phyloP scores from a whole-genome alignment of 805 yeast genomes.

The Henningerozyma blattae region DNA sequence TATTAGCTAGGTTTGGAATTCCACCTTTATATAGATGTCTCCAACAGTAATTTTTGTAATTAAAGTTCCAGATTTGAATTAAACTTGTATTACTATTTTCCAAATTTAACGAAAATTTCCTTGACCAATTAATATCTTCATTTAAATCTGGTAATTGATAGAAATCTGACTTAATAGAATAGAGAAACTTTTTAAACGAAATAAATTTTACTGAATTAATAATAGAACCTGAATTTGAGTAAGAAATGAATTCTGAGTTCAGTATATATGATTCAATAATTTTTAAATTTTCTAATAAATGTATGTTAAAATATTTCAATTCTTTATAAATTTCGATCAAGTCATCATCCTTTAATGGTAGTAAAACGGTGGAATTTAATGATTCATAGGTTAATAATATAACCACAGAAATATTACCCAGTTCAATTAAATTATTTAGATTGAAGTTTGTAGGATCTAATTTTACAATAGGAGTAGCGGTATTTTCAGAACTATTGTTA shows the following conservation, averaged over 20 bases:
- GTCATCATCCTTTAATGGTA: slow-evolving; percentile 18
- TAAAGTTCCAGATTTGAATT: slow-evolving; percentile 18
- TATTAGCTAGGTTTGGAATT: slow-evolving; percentile 11
- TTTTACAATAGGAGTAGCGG: slow-evolving; percentile 10
- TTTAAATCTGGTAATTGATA: slow-evolving; percentile 12
- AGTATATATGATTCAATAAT: slow-evolving; percentile 11
- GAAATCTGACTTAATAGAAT: slow-evolving; percentile 5
- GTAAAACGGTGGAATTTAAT: slow-evolving; percentile 18
- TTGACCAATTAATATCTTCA: slow-evolving; percentile 21
- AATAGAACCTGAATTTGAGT: slow-evolving; percentile 2
- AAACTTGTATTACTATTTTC: slow-evolving; percentile 13
- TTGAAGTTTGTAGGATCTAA: slow-evolving; percentile 9
- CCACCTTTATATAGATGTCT: slow-evolving; percentile 21
- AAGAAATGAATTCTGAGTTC: slow-evolving; percentile 6
- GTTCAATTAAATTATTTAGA: slow-evolving; percentile 11
- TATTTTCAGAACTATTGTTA: no score
- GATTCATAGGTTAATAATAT: slow-evolving; percentile 17
- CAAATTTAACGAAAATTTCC: slow-evolving; percentile 15
- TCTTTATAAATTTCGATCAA: slow-evolving; percentile 6
- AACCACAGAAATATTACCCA: slow-evolving; percentile 13
- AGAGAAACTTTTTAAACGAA: slow-evolving; percentile 14
- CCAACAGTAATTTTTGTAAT: slow-evolving; percentile 19
- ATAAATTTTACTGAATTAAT: slow-evolving; percentile 13
- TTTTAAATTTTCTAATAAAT: slow-evolving; percentile 9
- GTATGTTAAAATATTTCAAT: slow-evolving; percentile 7